phyloP scores from a whole-genome alignment of 768 basidiomycete species.

The Chlorophyllum brunneum region DNA sequence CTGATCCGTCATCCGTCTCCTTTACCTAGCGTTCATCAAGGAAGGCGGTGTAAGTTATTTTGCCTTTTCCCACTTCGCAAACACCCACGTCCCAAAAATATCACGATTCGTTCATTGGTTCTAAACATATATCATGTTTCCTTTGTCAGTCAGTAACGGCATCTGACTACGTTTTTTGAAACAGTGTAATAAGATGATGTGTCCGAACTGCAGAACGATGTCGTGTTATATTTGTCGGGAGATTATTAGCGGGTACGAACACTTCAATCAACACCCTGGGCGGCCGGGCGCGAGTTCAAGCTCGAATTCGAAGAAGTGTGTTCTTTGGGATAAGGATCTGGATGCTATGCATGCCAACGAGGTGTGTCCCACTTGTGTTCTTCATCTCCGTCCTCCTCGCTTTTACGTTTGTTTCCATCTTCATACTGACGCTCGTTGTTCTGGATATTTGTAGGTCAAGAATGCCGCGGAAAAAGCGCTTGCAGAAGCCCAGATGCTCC shows the following conservation, averaged over 20 bases:
- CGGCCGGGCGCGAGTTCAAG: slow-evolving; percentile 18
- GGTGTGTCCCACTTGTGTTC: slow-evolving; percentile 29
- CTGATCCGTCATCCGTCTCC: not conserved
- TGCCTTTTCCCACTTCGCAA: too few species aligned
- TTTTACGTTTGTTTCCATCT: not conserved
- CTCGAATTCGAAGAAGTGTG: slow-evolving; percentile 44
- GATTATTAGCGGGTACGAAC: slow-evolving; percentile 71
- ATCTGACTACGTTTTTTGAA: slow-evolving; percentile 8
- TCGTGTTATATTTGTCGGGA: slow-evolving; percentile 86
- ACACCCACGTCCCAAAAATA: too few species aligned
- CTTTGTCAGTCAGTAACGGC: not conserved
- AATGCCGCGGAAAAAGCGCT: slow-evolving; percentile 63
- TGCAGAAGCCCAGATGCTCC: slow-evolving; percentile 52
- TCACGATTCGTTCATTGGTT: too few species aligned
- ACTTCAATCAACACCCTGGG: slow-evolving; percentile 49
- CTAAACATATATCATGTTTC: too few species aligned
- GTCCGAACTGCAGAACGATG: slow-evolving; percentile 64
- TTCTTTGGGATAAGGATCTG: slow-evolving; percentile 58
- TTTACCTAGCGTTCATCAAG: slow-evolving; percentile 73
- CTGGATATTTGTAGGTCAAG: slow-evolving; percentile 50
- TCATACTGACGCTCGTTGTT: not conserved
- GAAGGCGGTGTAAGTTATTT: slow-evolving; percentile 68
- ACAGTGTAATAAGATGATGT: slow-evolving; percentile 94
- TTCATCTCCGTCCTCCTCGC: too few species aligned
- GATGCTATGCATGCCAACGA: slow-evolving; percentile 66